phyloP scores from a whole-genome alignment of 163 green algal genomes.

The Prototheca cutis region DNA sequence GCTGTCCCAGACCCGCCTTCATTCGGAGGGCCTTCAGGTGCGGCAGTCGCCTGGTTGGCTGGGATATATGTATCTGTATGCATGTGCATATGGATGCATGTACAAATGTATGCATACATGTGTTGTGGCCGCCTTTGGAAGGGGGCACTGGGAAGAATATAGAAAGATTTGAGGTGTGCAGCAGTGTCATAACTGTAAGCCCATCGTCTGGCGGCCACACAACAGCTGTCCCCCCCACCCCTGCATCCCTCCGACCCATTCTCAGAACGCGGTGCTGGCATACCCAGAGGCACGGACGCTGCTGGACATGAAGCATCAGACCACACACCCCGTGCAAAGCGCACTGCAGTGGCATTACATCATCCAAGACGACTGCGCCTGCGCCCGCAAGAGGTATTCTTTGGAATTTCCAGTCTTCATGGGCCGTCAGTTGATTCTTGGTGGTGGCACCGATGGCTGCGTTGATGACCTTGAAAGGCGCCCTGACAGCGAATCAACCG shows the following conservation, averaged over 20 bases:
- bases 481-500: not conserved
- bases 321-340: not conserved
- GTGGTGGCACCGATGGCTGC: too few relatives aligned
- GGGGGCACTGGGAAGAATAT: not conserved
- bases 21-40: not conserved
- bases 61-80: not conserved
- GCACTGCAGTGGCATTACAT: slow-evolving; percentile 1
- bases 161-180: not conserved
- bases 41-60: not conserved
- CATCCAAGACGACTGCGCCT: not conserved
- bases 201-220: not conserved
- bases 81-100: too few relatives aligned
- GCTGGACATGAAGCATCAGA: not conserved
- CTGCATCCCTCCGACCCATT: not conserved
- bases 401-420: too few relatives aligned
- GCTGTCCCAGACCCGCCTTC: not conserved
- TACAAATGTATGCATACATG: not conserved
- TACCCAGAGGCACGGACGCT: not conserved
- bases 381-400: not conserved
- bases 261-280: not conserved
- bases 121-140: not conserved
- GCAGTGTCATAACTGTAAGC: not conserved
- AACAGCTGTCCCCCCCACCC: too few relatives aligned
- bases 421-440: not conserved
- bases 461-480: not conserved